These are phyloP conservation scores for Pichiaceae sp. DNA, from an alignment of 1,139 yeast genomes.

Conservation along the genomic window DNA sequence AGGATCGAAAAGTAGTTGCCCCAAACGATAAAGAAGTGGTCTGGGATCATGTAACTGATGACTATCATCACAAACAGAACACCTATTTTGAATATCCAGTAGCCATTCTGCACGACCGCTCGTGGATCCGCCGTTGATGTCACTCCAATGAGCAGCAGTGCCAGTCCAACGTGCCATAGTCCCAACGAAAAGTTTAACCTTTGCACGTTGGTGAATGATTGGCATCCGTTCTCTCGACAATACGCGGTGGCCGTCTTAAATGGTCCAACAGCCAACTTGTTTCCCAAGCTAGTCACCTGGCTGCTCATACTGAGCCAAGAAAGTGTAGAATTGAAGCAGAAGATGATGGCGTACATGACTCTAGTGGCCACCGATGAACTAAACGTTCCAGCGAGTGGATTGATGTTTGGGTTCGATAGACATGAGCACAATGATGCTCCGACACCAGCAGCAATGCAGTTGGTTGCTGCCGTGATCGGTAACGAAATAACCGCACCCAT, in stretches of 20 bases:
- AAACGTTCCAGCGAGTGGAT: conserved; percentile 52
- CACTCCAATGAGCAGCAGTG: conserved; percentile 60
- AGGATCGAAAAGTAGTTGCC: conserved; percentile 85
- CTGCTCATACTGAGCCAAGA: conserved; percentile 92
- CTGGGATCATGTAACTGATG: conserved; percentile 74
- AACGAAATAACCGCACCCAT: conserved; percentile 87
- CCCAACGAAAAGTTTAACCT: conserved; percentile 87
- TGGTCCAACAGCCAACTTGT: conserved; percentile 62
- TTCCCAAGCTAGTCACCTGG: conserved; percentile 69
- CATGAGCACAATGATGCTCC: conserved; percentile 84
- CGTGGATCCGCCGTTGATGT: conserved; percentile 74
- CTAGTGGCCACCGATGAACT: conserved; percentile 71
- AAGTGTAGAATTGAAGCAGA: conserved; percentile 67
- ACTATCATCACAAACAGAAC: conserved; percentile 52
- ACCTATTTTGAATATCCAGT: conserved; percentile 74
- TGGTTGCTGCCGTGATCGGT: conserved; percentile 54
- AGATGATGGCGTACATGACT: conserved; percentile 72
- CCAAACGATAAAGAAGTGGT: conserved; percentile 77
- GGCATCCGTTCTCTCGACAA: conserved; percentile 81
- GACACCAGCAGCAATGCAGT: conserved; percentile 69
- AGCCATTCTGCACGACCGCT: conserved; percentile 80
- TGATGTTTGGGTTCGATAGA: conserved; percentile 32
- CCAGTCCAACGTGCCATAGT: conserved; percentile 63
- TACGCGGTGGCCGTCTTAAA: conserved; percentile 47
- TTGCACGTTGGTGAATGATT: conserved; percentile 89